A percentile compares a stretch with the other conserved stretches of the same genome.
Conservation (phyloP, 345 rosid genomes). For the Passiflora organensis region DNA sequence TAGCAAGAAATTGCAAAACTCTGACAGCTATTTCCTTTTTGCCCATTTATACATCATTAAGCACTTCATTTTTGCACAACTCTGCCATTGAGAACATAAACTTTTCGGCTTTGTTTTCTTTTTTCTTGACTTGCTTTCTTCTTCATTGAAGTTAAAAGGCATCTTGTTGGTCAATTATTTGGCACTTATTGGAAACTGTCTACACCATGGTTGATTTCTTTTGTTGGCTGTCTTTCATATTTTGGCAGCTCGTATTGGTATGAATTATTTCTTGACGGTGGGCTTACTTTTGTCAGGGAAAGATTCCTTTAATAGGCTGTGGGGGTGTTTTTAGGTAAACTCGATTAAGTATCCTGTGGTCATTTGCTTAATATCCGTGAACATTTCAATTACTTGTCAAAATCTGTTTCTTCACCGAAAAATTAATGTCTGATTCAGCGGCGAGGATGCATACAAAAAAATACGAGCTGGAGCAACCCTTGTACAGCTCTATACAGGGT, state of each 20-base stretch:
- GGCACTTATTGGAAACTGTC: neutral
- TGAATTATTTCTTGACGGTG: neutral
- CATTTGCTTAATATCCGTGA: neutral
- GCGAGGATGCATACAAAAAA: slow-evolving; percentile 95
- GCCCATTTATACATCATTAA: no score
- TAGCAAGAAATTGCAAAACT: no score
- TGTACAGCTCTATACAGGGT: slow-evolving; percentile 89
- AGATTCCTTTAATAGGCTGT: slow-evolving; percentile 84
- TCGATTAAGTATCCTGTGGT: slow-evolving; percentile 2
- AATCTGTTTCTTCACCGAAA: slow-evolving; percentile 3
- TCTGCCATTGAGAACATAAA: no score
- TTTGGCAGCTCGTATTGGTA: neutral
- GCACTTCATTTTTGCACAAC: no score
- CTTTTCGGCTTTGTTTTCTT: no score
- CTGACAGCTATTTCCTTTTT: no score
- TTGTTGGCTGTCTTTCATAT: neutral
- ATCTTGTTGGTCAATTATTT: neutral
- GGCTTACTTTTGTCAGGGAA: slow-evolving; percentile 52
- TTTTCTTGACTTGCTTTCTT: no score
- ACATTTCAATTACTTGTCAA: neutral
- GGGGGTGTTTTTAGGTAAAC: slow-evolving; percentile 88
- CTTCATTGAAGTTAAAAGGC: no score
- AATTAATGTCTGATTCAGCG: slow-evolving; percentile 43
- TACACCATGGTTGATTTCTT: neutral
- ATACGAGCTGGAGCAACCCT: slow-evolving; percentile 95